Conservation (phyloP, 2,329 filamentous ascomycete species). For the Ophiostoma angusticollis region DNA sequence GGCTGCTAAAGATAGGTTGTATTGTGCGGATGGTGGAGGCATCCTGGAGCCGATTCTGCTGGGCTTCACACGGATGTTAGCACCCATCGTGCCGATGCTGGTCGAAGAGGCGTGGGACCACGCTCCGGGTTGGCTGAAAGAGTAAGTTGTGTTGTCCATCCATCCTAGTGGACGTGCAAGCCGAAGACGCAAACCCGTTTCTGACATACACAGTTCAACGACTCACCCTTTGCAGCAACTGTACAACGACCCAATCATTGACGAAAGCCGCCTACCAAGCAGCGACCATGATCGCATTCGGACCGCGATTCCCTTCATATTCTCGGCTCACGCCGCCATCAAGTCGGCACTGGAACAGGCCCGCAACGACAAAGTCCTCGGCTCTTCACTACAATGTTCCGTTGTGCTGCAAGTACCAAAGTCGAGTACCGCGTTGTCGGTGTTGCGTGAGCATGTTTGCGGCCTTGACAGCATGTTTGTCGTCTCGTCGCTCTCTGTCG, state of each 20-base stretch:
- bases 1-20: slow-evolving; percentile 79
- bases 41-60: slow-evolving; percentile 54
- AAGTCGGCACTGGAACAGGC: slow-evolving; percentile 66
- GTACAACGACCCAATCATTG: slow-evolving; percentile 31
- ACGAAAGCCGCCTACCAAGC: slow-evolving; percentile 28
- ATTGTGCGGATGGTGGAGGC: slow-evolving; percentile 62
- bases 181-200: background rate
- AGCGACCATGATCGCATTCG: slow-evolving; percentile 28
- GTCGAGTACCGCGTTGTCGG: slow-evolving; percentile 18
- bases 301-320: slow-evolving; percentile 33
- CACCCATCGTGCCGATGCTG: slow-evolving; percentile 67
- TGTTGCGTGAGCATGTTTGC: slow-evolving; percentile 26
- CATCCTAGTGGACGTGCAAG: background rate
- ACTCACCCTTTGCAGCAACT: slow-evolving; percentile 34
- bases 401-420: slow-evolving; percentile 42
- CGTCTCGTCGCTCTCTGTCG: slow-evolving; percentile 49
- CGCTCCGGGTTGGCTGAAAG: slow-evolving; percentile 51
- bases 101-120: slow-evolving; percentile 83
- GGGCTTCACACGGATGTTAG: slow-evolving; percentile 64
- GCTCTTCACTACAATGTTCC: slow-evolving; percentile 67
- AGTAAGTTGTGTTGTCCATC: slow-evolving; percentile 12
- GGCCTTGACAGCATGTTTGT: slow-evolving; percentile 56
- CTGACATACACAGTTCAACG: slow-evolving; percentile 14
- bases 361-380: slow-evolving; percentile 56
- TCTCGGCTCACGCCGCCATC: slow-evolving; percentile 49